A percentile compares a stretch with the other conserved stretches of the same genome.
These are phyloP conservation scores for Cairneyella variabilis DNA, from an alignment of 495 filamentous ascomycete species.

Conservation along the genomic window DNA sequence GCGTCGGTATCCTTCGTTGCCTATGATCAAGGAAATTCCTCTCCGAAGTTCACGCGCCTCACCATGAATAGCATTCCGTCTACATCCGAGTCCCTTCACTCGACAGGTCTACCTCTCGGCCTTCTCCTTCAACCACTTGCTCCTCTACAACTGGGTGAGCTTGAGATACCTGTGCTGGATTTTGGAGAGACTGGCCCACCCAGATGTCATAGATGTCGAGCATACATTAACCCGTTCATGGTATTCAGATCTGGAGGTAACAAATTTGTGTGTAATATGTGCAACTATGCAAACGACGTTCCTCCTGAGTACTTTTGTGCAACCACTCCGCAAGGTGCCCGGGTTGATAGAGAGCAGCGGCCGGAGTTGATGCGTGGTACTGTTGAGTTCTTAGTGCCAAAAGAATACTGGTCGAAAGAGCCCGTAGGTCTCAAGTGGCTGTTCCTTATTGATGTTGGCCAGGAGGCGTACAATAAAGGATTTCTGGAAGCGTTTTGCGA, in stretches of 20 bases:
- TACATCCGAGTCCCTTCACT: conserved; percentile 70
- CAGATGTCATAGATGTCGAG: conserved; percentile 86
- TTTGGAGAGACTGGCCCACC: conserved; percentile 92
- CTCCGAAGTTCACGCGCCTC: conserved; percentile 87
- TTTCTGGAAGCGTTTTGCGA: conserved; percentile 90
- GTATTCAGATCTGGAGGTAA: conserved; percentile 90
- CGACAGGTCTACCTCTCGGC: conserved; percentile 80
- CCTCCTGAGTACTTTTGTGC: conserved; percentile 89
- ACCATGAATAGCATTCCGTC: conserved; percentile 90
- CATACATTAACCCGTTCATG: conserved; percentile 99
- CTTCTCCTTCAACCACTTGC: conserved; percentile 89
- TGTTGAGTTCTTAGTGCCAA: conserved; percentile 93
- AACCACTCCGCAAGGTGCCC: conserved; percentile 78
- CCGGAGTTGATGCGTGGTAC: conserved; percentile 89
- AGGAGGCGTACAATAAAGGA: conserved; percentile 83
- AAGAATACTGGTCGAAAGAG: conserved; percentile 98
- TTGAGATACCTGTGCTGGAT: conserved; percentile 86
- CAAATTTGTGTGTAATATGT: conserved; percentile 98
- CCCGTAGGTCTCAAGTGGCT: conserved; percentile 83
- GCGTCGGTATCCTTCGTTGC: conserved; percentile 88
- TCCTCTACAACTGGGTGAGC: conserved; percentile 76
- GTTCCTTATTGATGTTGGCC: conserved; percentile 89
- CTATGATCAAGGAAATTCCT: conserved; percentile 93
- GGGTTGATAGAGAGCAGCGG: conserved; percentile 83
- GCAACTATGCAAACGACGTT: conserved; percentile 95